Conservation (phyloP, 2,329 filamentous ascomycete species). For the Byssothecium circinans region DNA sequence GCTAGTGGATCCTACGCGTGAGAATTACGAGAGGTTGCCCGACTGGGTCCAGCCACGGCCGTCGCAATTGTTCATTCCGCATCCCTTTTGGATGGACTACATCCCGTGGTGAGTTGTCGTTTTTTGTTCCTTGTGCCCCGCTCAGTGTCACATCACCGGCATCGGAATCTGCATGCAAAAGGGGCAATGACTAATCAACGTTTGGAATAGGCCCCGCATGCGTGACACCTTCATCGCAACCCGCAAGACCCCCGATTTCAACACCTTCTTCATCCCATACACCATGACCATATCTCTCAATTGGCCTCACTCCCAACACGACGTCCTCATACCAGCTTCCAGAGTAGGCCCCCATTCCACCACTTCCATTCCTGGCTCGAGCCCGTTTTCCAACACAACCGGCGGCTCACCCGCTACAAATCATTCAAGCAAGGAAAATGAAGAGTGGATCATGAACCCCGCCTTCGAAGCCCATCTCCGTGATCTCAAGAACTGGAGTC, state of each 20-base stretch:
- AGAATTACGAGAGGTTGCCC: slow-evolving; percentile 78
- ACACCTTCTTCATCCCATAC: slow-evolving; percentile 81
- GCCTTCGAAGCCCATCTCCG: slow-evolving; percentile 81
- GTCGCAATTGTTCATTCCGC: slow-evolving; percentile 66
- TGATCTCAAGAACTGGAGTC: slow-evolving; percentile 76
- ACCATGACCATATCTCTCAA: slow-evolving; percentile 75
- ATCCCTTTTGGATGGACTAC: slow-evolving; percentile 83
- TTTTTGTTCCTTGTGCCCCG: too few species aligned
- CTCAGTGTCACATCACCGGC: neutral
- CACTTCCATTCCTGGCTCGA: slow-evolving; percentile 18
- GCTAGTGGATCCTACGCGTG: slow-evolving; percentile 76
- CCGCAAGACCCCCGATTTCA: slow-evolving; percentile 65
- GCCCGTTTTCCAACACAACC: slow-evolving; percentile 33
- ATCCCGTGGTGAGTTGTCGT: slow-evolving; percentile 65
- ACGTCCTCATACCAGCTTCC: slow-evolving; percentile 62
- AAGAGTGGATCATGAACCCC: slow-evolving; percentile 78
- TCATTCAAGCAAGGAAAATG: slow-evolving; percentile 36
- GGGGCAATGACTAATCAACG: slow-evolving; percentile 15
- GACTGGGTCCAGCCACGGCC: slow-evolving; percentile 69
- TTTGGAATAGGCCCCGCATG: slow-evolving; percentile 60
- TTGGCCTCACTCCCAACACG: slow-evolving; percentile 78
- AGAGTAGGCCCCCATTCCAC: slow-evolving; percentile 20
- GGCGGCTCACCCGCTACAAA: slow-evolving; percentile 24
- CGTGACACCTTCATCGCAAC: slow-evolving; percentile 65
- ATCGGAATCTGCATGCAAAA: neutral